Conservation (phyloP, 192 early-diverging fungal species). For the Backusella luteola region DNA sequence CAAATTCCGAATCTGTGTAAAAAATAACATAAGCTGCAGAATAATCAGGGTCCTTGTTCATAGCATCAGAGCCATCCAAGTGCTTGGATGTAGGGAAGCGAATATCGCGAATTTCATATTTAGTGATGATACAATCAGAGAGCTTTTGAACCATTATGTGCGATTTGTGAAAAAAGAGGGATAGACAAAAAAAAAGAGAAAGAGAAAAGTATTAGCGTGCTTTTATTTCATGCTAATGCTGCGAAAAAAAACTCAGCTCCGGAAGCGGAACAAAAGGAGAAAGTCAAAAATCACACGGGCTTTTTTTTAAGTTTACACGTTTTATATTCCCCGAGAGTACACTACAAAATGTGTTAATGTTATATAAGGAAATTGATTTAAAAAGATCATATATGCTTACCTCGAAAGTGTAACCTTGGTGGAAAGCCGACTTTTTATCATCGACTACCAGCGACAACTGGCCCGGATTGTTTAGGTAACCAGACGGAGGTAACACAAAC, state of each 20-base stretch:
- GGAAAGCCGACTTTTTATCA: too few relatives aligned
- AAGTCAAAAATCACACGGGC: not conserved
- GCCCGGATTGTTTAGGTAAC: too few relatives aligned
- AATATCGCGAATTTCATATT: slow-evolving; percentile 38
- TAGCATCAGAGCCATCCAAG: slow-evolving; percentile 42
- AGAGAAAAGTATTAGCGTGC: not conserved
- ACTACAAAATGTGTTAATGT: too few relatives aligned
- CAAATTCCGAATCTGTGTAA: slow-evolving; percentile 24
- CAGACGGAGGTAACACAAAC: too few relatives aligned
- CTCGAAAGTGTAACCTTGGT: too few relatives aligned
- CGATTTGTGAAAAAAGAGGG: too few relatives aligned
- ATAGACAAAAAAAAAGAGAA: not conserved
- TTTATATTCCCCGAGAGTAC: not conserved
- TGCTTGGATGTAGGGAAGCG: slow-evolving; percentile 42
- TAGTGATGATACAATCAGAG: slow-evolving; percentile 29
- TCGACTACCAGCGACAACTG: too few relatives aligned
- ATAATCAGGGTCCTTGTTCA: slow-evolving; percentile 44
- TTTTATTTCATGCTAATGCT: not conserved
- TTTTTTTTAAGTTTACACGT: not conserved
- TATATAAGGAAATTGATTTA: too few relatives aligned
- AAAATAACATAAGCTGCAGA: slow-evolving; percentile 42
- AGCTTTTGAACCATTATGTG: not conserved
- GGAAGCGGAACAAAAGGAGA: slow-evolving; percentile 2
- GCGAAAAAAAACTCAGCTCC: not conserved
- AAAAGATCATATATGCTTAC: too few relatives aligned